Evolutionary conservation across 768 basidiomycete genomes (phyloP).

Genomic region (Atractiella rhizophila): DNA sequence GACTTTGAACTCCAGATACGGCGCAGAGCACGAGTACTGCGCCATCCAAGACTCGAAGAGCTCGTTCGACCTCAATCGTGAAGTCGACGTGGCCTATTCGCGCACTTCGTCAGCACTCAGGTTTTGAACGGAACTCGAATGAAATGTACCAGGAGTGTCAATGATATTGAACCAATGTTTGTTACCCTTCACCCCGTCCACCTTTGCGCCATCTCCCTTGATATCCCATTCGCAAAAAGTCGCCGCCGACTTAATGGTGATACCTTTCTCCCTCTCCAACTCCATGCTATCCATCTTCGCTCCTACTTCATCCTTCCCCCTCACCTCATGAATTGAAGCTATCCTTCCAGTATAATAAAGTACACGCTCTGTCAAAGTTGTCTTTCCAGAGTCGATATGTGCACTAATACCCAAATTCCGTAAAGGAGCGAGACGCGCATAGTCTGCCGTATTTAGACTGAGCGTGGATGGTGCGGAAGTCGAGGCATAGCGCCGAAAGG

Average conservation of each 20-base stretch:
- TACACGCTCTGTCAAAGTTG: conserved; percentile 84
- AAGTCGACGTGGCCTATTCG: conserved; percentile 83
- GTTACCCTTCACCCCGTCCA: conserved; percentile 35
- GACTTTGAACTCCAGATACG: conserved; percentile 86
- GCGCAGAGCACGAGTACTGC: conserved; percentile 90
- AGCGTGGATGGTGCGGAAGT: no score
- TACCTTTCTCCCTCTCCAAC: conserved; percentile 91
- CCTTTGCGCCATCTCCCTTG: conserved; percentile 6
- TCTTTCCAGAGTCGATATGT: no score
- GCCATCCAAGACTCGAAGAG: conserved; percentile 82
- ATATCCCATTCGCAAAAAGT: conserved; percentile 88
- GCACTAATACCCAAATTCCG: no score
- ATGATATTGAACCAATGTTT: conserved; percentile 96
- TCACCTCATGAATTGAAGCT: conserved; percentile 86
- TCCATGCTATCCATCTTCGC: conserved; percentile 99
- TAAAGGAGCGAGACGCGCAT: no score
- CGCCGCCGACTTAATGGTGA: conserved; percentile 95
- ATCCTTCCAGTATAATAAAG: conserved; percentile 91
- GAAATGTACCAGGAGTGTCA: conserved; percentile 72
- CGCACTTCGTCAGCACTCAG: neutral
- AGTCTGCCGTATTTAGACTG: no score
- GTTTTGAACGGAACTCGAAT: neutral
- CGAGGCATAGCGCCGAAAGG: no score
- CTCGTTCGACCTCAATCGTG: conserved; percentile 95
- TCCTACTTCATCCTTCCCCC: conserved; percentile 81